Evolutionary conservation across 192 early-diverging fungal genomes (phyloP).

Genomic region (Helicostylum pulchrum): DNA sequence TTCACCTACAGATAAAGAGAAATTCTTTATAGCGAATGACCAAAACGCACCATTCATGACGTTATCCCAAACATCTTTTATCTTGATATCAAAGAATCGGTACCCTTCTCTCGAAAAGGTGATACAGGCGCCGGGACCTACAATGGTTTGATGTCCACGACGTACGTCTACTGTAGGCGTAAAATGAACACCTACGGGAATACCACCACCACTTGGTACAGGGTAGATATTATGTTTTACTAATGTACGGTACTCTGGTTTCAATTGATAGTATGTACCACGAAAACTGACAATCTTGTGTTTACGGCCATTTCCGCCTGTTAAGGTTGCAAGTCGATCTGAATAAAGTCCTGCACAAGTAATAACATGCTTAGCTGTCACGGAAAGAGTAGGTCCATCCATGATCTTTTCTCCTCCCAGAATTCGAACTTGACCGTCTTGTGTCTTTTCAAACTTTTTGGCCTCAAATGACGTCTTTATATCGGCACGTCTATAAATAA

Average conservation of each 20-base stretch:
- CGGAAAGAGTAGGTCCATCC: slow-evolving; percentile 18
- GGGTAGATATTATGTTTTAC: slow-evolving; percentile 36
- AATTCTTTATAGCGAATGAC: slow-evolving; percentile 31
- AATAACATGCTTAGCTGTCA: slow-evolving; percentile 29
- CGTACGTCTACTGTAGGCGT: slow-evolving; percentile 31
- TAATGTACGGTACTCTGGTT: slow-evolving; percentile 30
- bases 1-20: slow-evolving; percentile 26
- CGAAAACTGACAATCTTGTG: slow-evolving; percentile 31
- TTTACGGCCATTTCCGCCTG: slow-evolving; percentile 20
- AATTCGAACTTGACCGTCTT: slow-evolving; percentile 31
- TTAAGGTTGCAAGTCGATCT: slow-evolving; percentile 23
- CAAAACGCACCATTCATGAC: slow-evolving; percentile 24
- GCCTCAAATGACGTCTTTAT: slow-evolving; percentile 38
- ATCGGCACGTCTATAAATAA: slow-evolving; percentile 24
- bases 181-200: slow-evolving; percentile 35
- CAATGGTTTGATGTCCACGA: slow-evolving; percentile 32
- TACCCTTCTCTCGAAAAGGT: slow-evolving; percentile 36
- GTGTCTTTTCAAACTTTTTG: slow-evolving; percentile 23
- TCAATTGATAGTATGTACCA: slow-evolving; percentile 36
- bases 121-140: slow-evolving; percentile 36
- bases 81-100: slow-evolving; percentile 23
- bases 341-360: slow-evolving; percentile 35
- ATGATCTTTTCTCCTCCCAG: slow-evolving; percentile 24
- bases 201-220: slow-evolving; percentile 35
- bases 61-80: slow-evolving; percentile 22